phyloP scores from a whole-genome alignment of 345 rosid genomes.

The Arabis alpina region DNA sequence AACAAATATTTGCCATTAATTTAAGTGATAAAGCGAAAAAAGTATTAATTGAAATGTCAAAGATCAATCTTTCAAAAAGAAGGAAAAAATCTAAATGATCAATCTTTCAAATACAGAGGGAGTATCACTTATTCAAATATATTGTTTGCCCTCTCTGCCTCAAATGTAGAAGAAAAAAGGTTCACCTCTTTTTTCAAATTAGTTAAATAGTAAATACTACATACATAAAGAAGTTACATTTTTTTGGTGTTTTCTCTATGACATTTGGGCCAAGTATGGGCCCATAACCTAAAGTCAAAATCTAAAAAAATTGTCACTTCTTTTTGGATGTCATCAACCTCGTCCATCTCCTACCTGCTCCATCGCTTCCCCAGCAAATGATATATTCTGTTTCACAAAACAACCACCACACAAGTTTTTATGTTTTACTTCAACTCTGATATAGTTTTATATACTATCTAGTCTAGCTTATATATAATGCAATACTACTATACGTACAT shows the following conservation, averaged over 20 bases:
- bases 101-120: no score
- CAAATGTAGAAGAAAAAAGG: background rate
- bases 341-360: slow-evolving; percentile 46
- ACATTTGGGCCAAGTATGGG: slow-evolving; percentile 41
- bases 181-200: background rate
- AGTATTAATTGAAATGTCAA: no score
- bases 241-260: slow-evolving; percentile 15
- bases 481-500: background rate
- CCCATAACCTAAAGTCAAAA: slow-evolving; percentile 40
- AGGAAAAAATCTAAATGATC: no score
- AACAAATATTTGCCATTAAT: no score
- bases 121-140: no score
- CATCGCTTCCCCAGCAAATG: slow-evolving; percentile 45
- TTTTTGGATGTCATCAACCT: slow-evolving; percentile 33
- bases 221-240: slow-evolving; percentile 29
- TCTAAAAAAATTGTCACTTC: slow-evolving; percentile 37
- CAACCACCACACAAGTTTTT: slow-evolving; percentile 1
- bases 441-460: background rate
- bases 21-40: no score
- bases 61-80: no score
- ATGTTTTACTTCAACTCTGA: background rate
- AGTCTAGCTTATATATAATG: background rate
- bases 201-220: slow-evolving; percentile 25
- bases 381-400: slow-evolving; percentile 41
- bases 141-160: background rate